Base-by-base conservation (phyloP, 2,329 filamentous ascomycete species). In the Conoideocrella luteorostrata region DNA sequence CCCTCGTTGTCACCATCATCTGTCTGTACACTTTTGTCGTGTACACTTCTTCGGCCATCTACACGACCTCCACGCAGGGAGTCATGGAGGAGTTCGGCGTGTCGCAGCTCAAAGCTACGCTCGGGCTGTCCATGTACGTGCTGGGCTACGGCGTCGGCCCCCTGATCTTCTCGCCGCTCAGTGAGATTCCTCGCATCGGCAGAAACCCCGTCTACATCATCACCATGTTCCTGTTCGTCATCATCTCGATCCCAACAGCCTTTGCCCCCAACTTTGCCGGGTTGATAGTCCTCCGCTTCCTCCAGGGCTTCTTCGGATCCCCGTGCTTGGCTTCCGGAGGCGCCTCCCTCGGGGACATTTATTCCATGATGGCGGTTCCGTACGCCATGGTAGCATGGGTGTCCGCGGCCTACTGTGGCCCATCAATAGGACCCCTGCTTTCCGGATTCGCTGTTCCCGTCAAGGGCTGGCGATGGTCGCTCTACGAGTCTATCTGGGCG, bases 191-290 rank as follows among this genome's bases (percentile, higher is more conserved):
- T 0, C 57, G 71, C 36, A 74, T 87, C 40, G 84, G 84, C 3
- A 71, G 84, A 6, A 86, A 82, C 52, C 77, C 78, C 0, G 75
- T 83, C 5, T 88, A 88, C 60, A 74, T 84, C 28, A 58, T 76
- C 50, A 82, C 82, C 9, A 82, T 87, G 65, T 74, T 75, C 46
- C 65, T 87, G 22, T 88, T 86, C 57, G 77, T 84, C 39, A 72
- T 86, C 47, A 61, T 88, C 10, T 78, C 74, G 5, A 72, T 87
- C 13, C 82, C 82, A 0, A 77, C 81, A 0, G 78, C 80, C 0
- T 59, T 86, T 0, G 78, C 78, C 4, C 62, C 74, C 35, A 84
- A 80, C 63, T 84, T 80, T 41, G 64, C 76, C 0, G 80, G 80
- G 0, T 67, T 88, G 9, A 70, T 85, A 52, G 77, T 83, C 3